phyloP scores from a whole-genome alignment of 2,329 filamentous ascomycete species.

The Bipolaris zeicola region DNA sequence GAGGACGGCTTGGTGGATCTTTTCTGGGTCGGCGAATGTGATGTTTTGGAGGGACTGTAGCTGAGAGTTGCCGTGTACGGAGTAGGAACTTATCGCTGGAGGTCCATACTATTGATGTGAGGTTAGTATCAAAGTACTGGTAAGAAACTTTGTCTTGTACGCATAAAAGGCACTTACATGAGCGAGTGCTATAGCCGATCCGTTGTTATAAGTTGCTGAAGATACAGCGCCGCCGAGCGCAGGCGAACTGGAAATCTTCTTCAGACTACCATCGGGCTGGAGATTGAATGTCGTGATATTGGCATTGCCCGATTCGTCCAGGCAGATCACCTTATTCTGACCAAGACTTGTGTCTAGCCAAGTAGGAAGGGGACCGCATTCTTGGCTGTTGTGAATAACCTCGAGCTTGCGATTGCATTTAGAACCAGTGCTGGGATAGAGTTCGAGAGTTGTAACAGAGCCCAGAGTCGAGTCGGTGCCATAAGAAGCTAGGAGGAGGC shows the following conservation, averaged over 20 bases:
- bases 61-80: constrained; percentile 10
- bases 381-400: constrained; percentile 51
- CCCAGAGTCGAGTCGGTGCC: constrained; percentile 34
- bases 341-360: constrained; percentile 64
- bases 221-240: constrained; percentile 50
- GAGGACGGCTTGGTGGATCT: constrained; percentile 68
- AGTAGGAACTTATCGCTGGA: constrained; percentile 46
- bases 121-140: neutral
- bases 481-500: constrained; percentile 54
- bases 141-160: neutral
- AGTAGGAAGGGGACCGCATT: constrained; percentile 61
- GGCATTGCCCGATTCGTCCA: constrained; percentile 64
- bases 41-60: constrained; percentile 47
- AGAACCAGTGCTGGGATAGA: constrained; percentile 3
- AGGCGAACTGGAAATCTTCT: constrained; percentile 38
- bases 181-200: constrained; percentile 46
- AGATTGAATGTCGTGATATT: constrained; percentile 15
- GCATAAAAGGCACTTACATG: constrained; percentile 12
- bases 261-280: constrained; percentile 47
- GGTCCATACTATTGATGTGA: constrained; percentile 45
- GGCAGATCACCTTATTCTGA: constrained; percentile 61
- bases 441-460: constrained; percentile 49
- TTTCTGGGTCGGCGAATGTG: constrained; percentile 48
- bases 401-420: constrained; percentile 44
- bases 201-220: constrained; percentile 50